Conservation (phyloP, 805 yeast genomes). For the Candida ipomoeae region DNA sequence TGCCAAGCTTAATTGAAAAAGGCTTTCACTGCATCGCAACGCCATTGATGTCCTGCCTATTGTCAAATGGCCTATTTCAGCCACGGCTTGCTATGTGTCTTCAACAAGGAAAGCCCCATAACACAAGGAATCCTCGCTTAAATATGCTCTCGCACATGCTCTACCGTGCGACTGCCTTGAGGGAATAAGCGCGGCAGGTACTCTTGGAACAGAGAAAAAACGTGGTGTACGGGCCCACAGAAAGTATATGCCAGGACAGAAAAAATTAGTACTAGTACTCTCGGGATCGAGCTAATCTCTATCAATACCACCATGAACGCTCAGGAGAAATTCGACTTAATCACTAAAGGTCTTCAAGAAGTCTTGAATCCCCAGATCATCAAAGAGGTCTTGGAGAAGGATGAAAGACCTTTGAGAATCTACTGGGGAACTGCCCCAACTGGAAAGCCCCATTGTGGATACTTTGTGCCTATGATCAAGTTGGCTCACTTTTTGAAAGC, state of each 20-base stretch:
- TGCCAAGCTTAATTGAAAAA: background rate
- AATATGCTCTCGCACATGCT: background rate
- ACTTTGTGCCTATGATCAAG: slow-evolving; percentile 96
- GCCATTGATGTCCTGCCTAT: no score
- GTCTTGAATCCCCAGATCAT: slow-evolving; percentile 84
- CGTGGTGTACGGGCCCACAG: slow-evolving; percentile 1
- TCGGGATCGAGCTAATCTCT: background rate
- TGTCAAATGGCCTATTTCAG: no score
- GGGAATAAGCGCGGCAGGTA: background rate
- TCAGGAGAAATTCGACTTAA: slow-evolving; percentile 62
- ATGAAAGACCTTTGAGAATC: slow-evolving; percentile 75
- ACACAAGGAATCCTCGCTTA: background rate
- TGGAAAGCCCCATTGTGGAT: slow-evolving; percentile 98
- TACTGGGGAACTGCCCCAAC: slow-evolving; percentile 99
- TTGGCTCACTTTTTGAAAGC: slow-evolving; percentile 92
- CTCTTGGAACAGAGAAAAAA: background rate
- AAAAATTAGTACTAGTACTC: slow-evolving; percentile 2
- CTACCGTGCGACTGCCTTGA: background rate
- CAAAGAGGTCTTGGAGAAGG: slow-evolving; percentile 73
- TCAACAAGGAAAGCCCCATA: background rate
- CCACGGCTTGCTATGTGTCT: background rate
- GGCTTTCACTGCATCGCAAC: no score
- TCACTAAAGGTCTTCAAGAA: slow-evolving; percentile 87
- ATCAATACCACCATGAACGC: slow-evolving; percentile 40
- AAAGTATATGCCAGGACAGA: slow-evolving; percentile 3